Conservation (phyloP, 1,284 basidiomycete species). For the Malassezia slooffiae region DNA sequence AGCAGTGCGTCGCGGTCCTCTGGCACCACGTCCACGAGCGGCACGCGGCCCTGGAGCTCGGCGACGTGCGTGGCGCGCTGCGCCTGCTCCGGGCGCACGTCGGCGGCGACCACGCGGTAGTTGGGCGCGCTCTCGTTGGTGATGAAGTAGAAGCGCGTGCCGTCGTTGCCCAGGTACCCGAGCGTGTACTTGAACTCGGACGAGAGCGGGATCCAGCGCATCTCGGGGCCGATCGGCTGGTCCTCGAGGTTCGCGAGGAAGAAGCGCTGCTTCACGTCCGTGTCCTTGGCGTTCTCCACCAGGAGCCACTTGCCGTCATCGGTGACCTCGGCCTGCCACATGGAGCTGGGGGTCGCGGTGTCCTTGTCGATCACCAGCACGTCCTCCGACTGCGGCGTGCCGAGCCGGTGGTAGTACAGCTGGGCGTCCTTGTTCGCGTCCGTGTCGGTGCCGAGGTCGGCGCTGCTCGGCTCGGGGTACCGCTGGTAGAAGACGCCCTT, state of each 20-base stretch:
- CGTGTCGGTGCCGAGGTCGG: constrained; percentile 41
- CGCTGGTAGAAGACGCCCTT: constrained; percentile 42
- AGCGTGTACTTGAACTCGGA: constrained; percentile 34
- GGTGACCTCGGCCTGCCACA: constrained; percentile 32
- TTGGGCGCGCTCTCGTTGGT: constrained; percentile 43
- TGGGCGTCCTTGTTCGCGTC: constrained; percentile 39
- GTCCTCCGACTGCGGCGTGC: constrained; percentile 35
- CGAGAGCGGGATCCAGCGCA: constrained; percentile 37
- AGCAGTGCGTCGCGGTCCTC: constrained; percentile 60
- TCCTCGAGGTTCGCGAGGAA: constrained; percentile 27
- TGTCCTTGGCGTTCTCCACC: constrained; percentile 35
- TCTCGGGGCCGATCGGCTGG: constrained; percentile 11
- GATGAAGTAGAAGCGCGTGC: constrained; percentile 37
- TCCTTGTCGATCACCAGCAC: constrained; percentile 36
- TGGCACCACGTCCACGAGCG: constrained; percentile 58
- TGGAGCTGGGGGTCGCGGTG: constrained; percentile 22
- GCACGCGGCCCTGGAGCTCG: constrained; percentile 24
- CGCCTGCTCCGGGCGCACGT: constrained; percentile 21
- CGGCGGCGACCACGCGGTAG: constrained; percentile 32
- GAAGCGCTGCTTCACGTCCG: constrained; percentile 34
- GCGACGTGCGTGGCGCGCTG: constrained; percentile 24
- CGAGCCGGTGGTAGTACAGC: constrained; percentile 41
- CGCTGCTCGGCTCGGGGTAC: constrained; percentile 27
- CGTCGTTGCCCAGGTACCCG: constrained; percentile 34
- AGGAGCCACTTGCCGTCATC: constrained; percentile 39